Evolutionary conservation across 169 alveolate species (phyloP).

Genomic region (Plasmodium falciparum): DNA sequence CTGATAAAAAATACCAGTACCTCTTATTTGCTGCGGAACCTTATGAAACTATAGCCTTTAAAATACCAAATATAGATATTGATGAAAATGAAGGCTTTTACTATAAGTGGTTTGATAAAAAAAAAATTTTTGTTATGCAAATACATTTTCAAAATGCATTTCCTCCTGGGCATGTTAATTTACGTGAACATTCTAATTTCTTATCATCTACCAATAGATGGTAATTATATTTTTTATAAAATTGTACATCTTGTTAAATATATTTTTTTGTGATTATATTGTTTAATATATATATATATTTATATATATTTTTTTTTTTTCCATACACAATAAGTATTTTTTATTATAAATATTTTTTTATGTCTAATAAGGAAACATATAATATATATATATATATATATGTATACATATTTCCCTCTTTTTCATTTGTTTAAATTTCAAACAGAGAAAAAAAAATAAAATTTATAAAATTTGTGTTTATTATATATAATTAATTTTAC

Average conservation of each 20-base stretch:
- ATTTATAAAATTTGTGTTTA: neutral
- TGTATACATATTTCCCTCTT: too few species aligned
- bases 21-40: slow-evolving; percentile 98
- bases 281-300: too few species aligned
- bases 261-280: neutral
- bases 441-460: too few species aligned
- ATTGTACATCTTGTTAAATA: too few species aligned
- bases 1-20: slow-evolving; percentile 96
- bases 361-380: too few species aligned
- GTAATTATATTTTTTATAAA: slow-evolving; percentile 10
- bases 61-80: slow-evolving; percentile 95
- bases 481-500: too few species aligned
- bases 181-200: slow-evolving; percentile 27
- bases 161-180: neutral
- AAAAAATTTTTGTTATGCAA: slow-evolving; percentile 93
- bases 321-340: too few species aligned
- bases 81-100: slow-evolving; percentile 92
- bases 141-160: slow-evolving; percentile 86
- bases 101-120: slow-evolving; percentile 94
- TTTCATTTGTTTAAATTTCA: too few species aligned
- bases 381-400: too few species aligned
- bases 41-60: slow-evolving; percentile 97
- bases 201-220: slow-evolving; percentile 32
- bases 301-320: too few species aligned
- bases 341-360: too few species aligned